Conservation (phyloP, 768 basidiomycete species). For the Ephemerocybe angulata region DNA sequence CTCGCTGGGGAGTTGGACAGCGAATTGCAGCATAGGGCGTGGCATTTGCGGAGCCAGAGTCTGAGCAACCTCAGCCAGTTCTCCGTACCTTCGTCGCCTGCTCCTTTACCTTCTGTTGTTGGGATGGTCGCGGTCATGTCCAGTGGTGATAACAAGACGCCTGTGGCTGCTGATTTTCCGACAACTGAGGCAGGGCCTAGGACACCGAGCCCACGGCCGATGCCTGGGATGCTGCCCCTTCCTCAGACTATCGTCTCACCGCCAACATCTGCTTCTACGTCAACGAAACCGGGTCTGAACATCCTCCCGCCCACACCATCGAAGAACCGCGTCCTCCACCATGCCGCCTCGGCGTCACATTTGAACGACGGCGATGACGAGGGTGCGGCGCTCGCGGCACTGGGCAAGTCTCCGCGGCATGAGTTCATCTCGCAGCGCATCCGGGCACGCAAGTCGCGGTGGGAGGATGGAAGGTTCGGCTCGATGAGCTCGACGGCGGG, state of each 20-base stretch:
- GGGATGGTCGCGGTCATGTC: neutral
- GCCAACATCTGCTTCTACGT: too few species aligned
- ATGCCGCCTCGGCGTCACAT: too few species aligned
- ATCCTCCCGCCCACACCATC: slow-evolving; percentile 43
- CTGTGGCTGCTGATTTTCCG: neutral
- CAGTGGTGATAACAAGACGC: neutral
- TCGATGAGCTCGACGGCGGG: slow-evolving; percentile 4
- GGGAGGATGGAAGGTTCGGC: slow-evolving; percentile 9
- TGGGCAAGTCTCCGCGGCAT: slow-evolving; percentile 1
- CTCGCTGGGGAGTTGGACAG: slow-evolving; percentile 11
- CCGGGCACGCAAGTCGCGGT: neutral
- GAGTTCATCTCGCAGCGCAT: slow-evolving; percentile 8
- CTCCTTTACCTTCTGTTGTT: slow-evolving; percentile 18
- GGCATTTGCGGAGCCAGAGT: slow-evolving; percentile 53
- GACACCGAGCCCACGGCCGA: neutral
- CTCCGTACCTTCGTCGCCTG: slow-evolving; percentile 40
- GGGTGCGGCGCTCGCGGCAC: too few species aligned
- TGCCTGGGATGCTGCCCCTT: neutral
- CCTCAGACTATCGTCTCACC: too few species aligned
- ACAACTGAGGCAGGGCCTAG: neutral
- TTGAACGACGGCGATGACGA: too few species aligned
- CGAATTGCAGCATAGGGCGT: slow-evolving; percentile 4
- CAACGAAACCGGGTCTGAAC: slow-evolving; percentile 29
- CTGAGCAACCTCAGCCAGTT: slow-evolving; percentile 49
- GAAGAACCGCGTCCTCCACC: slow-evolving; percentile 15